Conservation (phyloP, 1,284 basidiomycete genomes). For the Macrocystidia cucumis region DNA sequence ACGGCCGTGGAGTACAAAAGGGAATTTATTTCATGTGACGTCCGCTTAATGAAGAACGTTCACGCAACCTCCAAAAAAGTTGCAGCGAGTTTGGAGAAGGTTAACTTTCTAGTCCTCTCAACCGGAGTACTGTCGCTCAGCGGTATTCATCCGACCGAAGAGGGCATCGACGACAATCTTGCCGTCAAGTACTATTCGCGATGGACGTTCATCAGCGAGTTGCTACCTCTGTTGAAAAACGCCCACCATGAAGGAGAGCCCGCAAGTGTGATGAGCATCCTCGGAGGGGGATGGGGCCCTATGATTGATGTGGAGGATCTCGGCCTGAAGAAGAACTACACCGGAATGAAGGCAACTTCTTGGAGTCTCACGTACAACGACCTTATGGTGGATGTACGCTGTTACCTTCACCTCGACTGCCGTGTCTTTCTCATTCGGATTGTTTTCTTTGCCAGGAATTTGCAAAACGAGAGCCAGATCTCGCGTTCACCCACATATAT, state of each 20-base stretch:
- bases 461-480: slow-evolving; percentile 21
- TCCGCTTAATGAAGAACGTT: slow-evolving; percentile 28
- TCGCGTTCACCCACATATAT: slow-evolving; percentile 25
- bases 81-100: slow-evolving; percentile 16
- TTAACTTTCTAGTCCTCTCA: slow-evolving; percentile 30
- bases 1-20: slow-evolving; percentile 8
- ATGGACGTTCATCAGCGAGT: slow-evolving; percentile 25
- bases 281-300: slow-evolving; percentile 21
- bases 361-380: slow-evolving; percentile 24
- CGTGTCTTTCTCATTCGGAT: background rate
- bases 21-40: slow-evolving; percentile 31
- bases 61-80: slow-evolving; percentile 15
- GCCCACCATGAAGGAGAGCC: slow-evolving; percentile 22
- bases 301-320: slow-evolving; percentile 26
- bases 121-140: slow-evolving; percentile 20
- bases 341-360: slow-evolving; percentile 13
- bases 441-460: slow-evolving; percentile 20
- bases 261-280: slow-evolving; percentile 26
- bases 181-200: slow-evolving; percentile 24
- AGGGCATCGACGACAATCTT: slow-evolving; percentile 29
- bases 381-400: slow-evolving; percentile 22
- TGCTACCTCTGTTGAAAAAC: slow-evolving; percentile 19
- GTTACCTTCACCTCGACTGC: background rate
- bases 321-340: slow-evolving; percentile 24
- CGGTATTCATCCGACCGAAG: slow-evolving; percentile 25